Conservation (phyloP, 768 basidiomycete genomes). For the Rhizopogon roseolus region DNA sequence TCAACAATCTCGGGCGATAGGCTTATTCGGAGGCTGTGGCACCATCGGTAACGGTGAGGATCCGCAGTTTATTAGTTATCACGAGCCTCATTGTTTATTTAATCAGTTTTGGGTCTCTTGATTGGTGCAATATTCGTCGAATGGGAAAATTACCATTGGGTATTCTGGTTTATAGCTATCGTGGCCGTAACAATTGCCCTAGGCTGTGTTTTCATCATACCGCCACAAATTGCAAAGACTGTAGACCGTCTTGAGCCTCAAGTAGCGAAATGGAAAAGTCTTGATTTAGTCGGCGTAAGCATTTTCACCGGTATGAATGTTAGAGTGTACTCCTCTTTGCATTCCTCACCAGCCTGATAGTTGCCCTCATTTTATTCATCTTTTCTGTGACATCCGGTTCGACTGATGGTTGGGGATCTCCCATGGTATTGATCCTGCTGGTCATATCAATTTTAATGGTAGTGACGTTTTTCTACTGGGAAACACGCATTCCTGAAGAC, state of each 20-base stretch:
- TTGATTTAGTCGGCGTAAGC: slow-evolving; percentile 4
- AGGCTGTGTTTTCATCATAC: slow-evolving; percentile 23
- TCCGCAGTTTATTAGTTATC: background rate
- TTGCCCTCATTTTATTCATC: slow-evolving; percentile 27
- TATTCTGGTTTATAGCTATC: slow-evolving; percentile 41
- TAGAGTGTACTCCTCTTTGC: slow-evolving; percentile 1
- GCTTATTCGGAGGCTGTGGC: slow-evolving; percentile 40
- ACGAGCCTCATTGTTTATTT: background rate
- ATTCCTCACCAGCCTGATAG: slow-evolving; percentile 3
- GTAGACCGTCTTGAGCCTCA: background rate
- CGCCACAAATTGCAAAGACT: slow-evolving; percentile 7
- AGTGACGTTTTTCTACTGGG: slow-evolving; percentile 39
- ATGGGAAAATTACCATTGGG: slow-evolving; percentile 16
- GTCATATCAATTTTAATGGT: slow-evolving; percentile 35
- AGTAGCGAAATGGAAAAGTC: background rate
- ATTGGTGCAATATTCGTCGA: slow-evolving; percentile 27
- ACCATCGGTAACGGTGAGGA: slow-evolving; percentile 38
- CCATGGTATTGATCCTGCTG: slow-evolving; percentile 39
- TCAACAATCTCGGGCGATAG: slow-evolving; percentile 44
- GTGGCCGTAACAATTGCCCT: slow-evolving; percentile 23
- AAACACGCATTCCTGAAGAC: slow-evolving; percentile 30
- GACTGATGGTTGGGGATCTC: slow-evolving; percentile 39
- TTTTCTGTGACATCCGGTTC: slow-evolving; percentile 36
- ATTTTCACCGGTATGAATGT: background rate
- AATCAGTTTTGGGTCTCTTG: slow-evolving; percentile 38